These are phyloP conservation scores for Magnusiomyces tetraspermus DNA, from an alignment of 1,139 yeast species.

Conservation along the genomic window DNA sequence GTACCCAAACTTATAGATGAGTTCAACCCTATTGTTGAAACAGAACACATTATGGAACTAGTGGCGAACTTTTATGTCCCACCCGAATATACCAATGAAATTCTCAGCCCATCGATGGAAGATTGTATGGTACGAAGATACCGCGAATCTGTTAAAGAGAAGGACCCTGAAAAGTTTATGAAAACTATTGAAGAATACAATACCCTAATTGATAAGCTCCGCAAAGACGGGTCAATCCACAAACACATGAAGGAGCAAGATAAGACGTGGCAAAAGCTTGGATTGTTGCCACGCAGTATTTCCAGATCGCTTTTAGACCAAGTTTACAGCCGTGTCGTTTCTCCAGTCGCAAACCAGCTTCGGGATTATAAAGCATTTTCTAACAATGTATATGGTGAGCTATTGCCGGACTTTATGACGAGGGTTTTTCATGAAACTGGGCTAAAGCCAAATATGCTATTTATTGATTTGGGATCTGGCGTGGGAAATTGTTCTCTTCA, in stretches of 20 bases:
- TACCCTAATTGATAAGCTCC: slow-evolving; percentile 31
- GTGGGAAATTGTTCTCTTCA: slow-evolving; percentile 89
- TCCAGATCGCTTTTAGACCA: slow-evolving; percentile 63
- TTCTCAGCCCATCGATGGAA: slow-evolving; percentile 35
- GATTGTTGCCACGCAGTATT: slow-evolving; percentile 42
- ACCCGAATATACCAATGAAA: slow-evolving; percentile 32
- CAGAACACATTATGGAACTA: slow-evolving; percentile 51
- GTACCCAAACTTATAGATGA: slow-evolving; percentile 33
- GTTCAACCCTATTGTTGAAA: slow-evolving; percentile 63
- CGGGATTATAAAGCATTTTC: slow-evolving; percentile 77
- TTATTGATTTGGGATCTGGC: slow-evolving; percentile 86
- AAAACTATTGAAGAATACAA: slow-evolving; percentile 38
- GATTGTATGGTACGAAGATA: slow-evolving; percentile 41
- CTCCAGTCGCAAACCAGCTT: slow-evolving; percentile 59
- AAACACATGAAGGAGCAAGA: slow-evolving; percentile 35
- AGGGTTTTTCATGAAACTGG: slow-evolving; percentile 58
- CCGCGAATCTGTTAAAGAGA: slow-evolving; percentile 35
- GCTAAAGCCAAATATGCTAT: slow-evolving; percentile 45
- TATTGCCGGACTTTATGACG: slow-evolving; percentile 68
- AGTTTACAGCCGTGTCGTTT: slow-evolving; percentile 66
- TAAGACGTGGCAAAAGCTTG: not conserved
- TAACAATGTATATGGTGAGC: slow-evolving; percentile 85
- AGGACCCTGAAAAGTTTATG: slow-evolving; percentile 32
- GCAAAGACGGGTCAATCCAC: slow-evolving; percentile 29
- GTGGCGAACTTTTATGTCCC: slow-evolving; percentile 41